Evolutionary conservation across 345 rosid genomes (phyloP).

Genomic region (Aegle marmelos): DNA sequence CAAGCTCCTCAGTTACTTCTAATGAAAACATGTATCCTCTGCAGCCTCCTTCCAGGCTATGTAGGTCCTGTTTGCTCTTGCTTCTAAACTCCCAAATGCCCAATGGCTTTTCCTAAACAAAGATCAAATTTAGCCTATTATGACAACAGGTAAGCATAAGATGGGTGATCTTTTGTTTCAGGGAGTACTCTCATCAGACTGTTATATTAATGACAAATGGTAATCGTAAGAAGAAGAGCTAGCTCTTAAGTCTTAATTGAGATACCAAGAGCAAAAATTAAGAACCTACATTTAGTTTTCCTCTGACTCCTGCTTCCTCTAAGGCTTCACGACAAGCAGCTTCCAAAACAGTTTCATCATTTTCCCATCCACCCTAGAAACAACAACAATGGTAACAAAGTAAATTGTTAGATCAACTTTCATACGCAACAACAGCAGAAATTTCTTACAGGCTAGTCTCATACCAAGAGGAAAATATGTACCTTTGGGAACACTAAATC

Average conservation of each 20-base stretch:
- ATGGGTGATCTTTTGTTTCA: neutral
- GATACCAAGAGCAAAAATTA: neutral
- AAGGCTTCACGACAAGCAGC: conserved; percentile 92
- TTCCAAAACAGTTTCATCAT: conserved; percentile 79
- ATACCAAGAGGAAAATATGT: neutral
- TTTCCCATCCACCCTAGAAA: conserved; percentile 94
- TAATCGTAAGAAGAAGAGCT: too few relatives aligned
- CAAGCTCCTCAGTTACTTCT: conserved; percentile 79
- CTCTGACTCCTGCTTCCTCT: conserved; percentile 95
- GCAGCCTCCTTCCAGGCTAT: conserved; percentile 47
- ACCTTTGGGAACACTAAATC: conserved; percentile 95
- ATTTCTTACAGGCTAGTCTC: neutral
- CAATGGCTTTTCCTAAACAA: conserved; percentile 58
- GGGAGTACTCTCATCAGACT: neutral
- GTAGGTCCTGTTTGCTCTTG: conserved; percentile 46
- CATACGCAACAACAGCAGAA: neutral
- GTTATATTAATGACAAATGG: neutral
- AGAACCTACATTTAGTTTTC: conserved; percentile 58
- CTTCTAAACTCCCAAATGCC: conserved; percentile 72
- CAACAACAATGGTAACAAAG: neutral
- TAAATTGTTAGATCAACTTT: neutral
- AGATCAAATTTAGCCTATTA: neutral
- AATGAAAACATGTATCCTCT: conserved; percentile 61
- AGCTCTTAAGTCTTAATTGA: neutral
- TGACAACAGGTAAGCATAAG: neutral